These are phyloP conservation scores for Thelephora terrestris DNA, from an alignment of 1,284 basidiomycete genomes.

Conservation along the genomic window DNA sequence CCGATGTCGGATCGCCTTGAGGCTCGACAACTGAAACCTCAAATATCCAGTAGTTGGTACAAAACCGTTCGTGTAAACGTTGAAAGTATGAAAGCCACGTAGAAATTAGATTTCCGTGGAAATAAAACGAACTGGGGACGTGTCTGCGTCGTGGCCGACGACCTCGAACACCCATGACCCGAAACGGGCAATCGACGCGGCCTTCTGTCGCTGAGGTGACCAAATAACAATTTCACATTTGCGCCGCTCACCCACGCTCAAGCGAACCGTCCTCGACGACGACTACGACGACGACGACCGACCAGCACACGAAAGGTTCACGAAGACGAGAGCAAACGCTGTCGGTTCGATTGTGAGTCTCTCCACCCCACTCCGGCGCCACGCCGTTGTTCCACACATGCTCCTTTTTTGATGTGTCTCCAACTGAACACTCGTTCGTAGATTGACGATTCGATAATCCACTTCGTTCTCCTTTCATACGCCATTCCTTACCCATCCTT, in stretches of 20 bases:
- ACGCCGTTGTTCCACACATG: neutral
- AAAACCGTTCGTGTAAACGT: too few relatives aligned
- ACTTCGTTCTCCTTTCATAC: neutral
- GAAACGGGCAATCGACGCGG: neutral
- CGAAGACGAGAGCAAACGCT: neutral
- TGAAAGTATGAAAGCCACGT: too few relatives aligned
- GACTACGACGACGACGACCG: neutral
- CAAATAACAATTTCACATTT: neutral
- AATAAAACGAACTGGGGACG: too few relatives aligned
- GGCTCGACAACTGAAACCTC: too few relatives aligned
- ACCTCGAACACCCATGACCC: neutral
- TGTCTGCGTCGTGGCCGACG: neutral
- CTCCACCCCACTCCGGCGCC: neutral
- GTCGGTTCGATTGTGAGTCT: neutral
- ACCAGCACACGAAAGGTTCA: neutral
- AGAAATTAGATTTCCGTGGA: too few relatives aligned
- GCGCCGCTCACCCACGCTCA: neutral
- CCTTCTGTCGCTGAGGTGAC: neutral
- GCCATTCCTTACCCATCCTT: neutral
- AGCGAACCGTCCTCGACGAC: neutral
- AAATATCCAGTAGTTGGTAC: too few relatives aligned
- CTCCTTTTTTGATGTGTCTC: neutral
- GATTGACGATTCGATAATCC: neutral
- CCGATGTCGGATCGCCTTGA: too few relatives aligned
- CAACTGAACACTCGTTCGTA: neutral